Evolutionary conservation across 441 rosid species (phyloP).

Genomic region (Syzygium malaccense): DNA sequence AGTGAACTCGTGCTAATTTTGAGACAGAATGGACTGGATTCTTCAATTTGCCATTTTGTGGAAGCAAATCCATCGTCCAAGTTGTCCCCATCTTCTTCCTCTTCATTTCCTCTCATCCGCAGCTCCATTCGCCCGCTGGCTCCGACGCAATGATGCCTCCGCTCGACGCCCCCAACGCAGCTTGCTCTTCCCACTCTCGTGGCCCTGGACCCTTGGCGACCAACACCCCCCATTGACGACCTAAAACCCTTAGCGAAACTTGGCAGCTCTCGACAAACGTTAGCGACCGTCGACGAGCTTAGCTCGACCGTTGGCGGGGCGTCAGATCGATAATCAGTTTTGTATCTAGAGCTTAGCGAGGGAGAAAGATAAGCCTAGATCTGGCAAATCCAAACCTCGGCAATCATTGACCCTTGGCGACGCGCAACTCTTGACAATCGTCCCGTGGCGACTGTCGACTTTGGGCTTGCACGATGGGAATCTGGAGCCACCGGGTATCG

Average conservation of each 20-base stretch:
- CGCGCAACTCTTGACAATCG: neutral
- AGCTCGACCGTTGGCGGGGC: neutral
- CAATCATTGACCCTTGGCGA: neutral
- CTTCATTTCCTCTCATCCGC: neutral
- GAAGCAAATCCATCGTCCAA: neutral
- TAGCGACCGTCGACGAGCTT: no score
- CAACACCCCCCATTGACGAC: no score
- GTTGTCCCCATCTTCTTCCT: neutral
- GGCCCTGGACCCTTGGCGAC: no score
- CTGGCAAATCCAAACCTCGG: no score
- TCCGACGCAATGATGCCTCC: accelerated
- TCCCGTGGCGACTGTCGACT: no score
- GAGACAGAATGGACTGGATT: neutral
- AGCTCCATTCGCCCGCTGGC: neutral
- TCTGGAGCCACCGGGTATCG: neutral
- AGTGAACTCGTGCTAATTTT: neutral
- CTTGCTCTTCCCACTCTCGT: neutral
- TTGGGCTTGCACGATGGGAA: no score
- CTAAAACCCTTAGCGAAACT: neutral
- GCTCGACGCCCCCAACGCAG: neutral
- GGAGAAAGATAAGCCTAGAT: neutral
- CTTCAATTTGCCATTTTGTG: neutral
- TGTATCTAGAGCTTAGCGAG: no score
- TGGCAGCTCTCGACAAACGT: neutral
- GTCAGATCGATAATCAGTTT: no score